Percentiles rank a stretch among this genome's conserved stretches.
phyloP scores from a whole-genome alignment of 2,329 filamentous ascomycete genomes.

The Aureobasidium sp. region DNA sequence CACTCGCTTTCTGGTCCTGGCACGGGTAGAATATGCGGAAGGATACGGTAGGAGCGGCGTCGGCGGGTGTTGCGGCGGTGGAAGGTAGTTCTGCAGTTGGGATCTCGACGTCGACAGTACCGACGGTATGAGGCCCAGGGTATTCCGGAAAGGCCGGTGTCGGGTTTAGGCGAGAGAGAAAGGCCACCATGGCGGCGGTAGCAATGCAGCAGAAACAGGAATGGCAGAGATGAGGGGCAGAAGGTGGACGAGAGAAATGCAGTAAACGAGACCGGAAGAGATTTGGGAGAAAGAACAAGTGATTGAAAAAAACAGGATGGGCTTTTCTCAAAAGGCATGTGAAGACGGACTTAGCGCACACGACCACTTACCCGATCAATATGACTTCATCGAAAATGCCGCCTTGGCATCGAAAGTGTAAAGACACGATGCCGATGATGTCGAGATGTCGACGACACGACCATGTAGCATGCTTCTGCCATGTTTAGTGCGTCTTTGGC shows the following conservation, averaged over 20 bases:
- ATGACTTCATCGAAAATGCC: slow-evolving; percentile 1
- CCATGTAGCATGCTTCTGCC: not conserved
- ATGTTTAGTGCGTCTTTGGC: not conserved
- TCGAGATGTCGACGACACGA: not conserved
- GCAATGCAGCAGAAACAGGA: not conserved
- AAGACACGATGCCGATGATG: not conserved
- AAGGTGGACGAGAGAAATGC: not conserved
- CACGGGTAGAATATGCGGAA: slow-evolving; percentile 81
- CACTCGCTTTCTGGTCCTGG: slow-evolving; percentile 25
- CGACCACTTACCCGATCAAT: slow-evolving; percentile 7
- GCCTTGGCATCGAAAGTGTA: not conserved
- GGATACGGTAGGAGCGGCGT: slow-evolving; percentile 60
- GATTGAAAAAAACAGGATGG: not conserved
- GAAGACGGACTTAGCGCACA: slow-evolving; percentile 11
- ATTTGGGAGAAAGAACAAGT: not conserved
- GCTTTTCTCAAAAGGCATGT: slow-evolving; percentile 8
- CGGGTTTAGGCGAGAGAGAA: slow-evolving; percentile 49
- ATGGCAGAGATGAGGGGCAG: not conserved
- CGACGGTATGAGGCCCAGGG: slow-evolving; percentile 70
- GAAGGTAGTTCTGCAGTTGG: slow-evolving; percentile 51
- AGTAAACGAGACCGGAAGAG: not conserved
- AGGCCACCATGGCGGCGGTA: slow-evolving; percentile 31
- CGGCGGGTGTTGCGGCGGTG: slow-evolving; percentile 50
- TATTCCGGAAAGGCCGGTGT: slow-evolving; percentile 68
- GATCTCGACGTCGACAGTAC: slow-evolving; percentile 72